Evolutionary conservation across 306 rosid genomes (phyloP), one percentile per base, ranked within the genome.

Genomic region (Rosa multiflora): DNA sequence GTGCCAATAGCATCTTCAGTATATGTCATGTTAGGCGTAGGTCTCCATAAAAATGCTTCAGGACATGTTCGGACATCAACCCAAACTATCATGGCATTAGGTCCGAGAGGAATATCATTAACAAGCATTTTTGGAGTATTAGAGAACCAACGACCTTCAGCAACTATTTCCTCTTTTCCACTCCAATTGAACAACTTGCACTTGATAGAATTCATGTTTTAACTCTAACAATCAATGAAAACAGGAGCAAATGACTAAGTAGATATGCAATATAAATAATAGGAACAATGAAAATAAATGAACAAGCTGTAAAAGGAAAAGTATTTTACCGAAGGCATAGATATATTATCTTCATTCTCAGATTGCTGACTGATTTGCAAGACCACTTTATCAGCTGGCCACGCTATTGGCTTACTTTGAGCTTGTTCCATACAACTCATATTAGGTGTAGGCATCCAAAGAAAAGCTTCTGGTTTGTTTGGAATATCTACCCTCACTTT

Each of bases 301-400:
- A 29, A 12, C 21, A 49, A 1, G 17, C 15, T 3, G 6, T 5
- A 1, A 17, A 47, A 29, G 32, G 32, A 29, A 29, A 29, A 29
- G 32, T 29, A 29, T 29, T 29, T 29, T 29, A 29, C 32, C 32
- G 32, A 29, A 29, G 32, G 32, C 32, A 29, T 29, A 29, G 32
- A 29, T 29, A 52, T 0, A 39, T 67, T 5, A 20, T 37, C 48
- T 37, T 37, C 9, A 4, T 67, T 20, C 1, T 5, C 6, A 67
- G 5, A 6, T 15, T 32, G 26, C 10, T 11, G 17, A 12, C 1
- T 14, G n/a, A 7, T 17, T 7, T 7, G 11, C 37, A 74, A 37
- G 10, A 74, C 18, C 17, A 76, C 58, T 46, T 47, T 76, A 39
- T 76, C 79, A 44, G 58, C 32, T 11, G 79, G 72, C 79, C 72